phyloP scores from a whole-genome alignment of 768 basidiomycete genomes.

The Galerina marginata region DNA sequence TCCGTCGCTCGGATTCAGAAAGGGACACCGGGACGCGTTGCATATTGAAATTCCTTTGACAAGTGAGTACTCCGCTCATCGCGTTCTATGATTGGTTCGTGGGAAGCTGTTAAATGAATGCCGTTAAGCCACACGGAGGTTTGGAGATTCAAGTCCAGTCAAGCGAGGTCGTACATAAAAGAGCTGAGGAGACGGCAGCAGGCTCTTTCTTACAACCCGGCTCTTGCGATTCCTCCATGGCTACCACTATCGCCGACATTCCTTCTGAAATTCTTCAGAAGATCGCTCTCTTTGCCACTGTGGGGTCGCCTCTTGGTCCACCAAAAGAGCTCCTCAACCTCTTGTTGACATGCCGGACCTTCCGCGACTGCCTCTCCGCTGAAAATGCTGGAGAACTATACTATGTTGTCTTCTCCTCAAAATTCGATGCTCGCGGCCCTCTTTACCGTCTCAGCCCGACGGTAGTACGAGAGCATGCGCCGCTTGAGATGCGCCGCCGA shows the following conservation, averaged over 20 bases:
- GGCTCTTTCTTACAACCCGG: background rate
- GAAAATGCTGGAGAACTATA: conserved; percentile 35
- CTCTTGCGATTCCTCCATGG: conserved; percentile 30
- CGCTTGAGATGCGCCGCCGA: conserved; percentile 51
- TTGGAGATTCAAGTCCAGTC: conserved; percentile 14
- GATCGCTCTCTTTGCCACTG: conserved; percentile 37
- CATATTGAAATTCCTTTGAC: conserved; percentile 13
- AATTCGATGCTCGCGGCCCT: conserved; percentile 54
- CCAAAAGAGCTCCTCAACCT: conserved; percentile 37
- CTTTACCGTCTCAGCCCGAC: conserved; percentile 39
- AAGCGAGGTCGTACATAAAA: conserved; percentile 16
- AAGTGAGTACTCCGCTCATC: conserved; percentile 19
- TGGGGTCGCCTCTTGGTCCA: conserved; percentile 34
- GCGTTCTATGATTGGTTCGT: conserved; percentile 18
- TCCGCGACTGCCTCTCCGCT: conserved; percentile 31
- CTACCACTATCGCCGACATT: conserved; percentile 33
- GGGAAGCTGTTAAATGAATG: conserved; percentile 28
- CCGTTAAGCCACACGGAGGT: conserved; percentile 26
- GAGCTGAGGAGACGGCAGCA: conserved; percentile 4
- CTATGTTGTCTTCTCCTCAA: conserved; percentile 46
- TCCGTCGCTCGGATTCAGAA: conserved; percentile 9
- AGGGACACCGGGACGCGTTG: conserved; percentile 9
- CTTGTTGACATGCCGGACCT: conserved; percentile 38
- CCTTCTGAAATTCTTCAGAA: conserved; percentile 41
- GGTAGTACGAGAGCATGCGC: conserved; percentile 36